Evolutionary conservation across 2,329 filamentous ascomycete species (phyloP).

Genomic region (Capronia epimyces): DNA sequence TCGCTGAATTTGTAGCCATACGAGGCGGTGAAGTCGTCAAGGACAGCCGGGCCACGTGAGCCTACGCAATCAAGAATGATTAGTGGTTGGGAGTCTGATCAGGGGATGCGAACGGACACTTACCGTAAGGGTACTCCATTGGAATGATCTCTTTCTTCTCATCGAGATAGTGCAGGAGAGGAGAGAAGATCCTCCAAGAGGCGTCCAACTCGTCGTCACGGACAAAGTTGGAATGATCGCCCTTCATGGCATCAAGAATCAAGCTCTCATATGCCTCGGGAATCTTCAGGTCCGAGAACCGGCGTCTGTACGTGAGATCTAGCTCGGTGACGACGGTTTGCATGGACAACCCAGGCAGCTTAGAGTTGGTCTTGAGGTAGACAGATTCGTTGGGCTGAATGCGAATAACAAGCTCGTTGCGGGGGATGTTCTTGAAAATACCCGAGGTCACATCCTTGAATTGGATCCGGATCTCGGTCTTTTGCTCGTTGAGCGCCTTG

Average conservation of each 20-base stretch:
- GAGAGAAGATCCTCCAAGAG: constrained; percentile 97
- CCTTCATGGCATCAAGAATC: constrained; percentile 95
- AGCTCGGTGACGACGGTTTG: constrained; percentile 98
- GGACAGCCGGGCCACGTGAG: constrained; percentile 88
- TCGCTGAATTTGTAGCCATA: constrained; percentile 99
- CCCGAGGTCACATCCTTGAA: constrained; percentile 99
- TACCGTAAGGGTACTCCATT: constrained; percentile 99
- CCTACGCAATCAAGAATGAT: constrained; percentile 49
- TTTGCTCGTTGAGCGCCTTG: constrained; percentile 98
- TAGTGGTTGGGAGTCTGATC: neutral
- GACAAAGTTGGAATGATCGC: constrained; percentile 99
- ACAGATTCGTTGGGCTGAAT: constrained; percentile 99
- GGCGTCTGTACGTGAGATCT: constrained; percentile 92
- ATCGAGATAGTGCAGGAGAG: constrained; percentile 94
- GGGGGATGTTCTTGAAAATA: constrained; percentile 99
- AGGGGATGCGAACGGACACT: neutral
- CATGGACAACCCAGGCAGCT: constrained; percentile 96
- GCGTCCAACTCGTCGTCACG: constrained; percentile 95
- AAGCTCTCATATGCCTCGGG: constrained; percentile 98
- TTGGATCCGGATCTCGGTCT: constrained; percentile 98
- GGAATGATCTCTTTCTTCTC: constrained; percentile 99
- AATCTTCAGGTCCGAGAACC: constrained; percentile 99
- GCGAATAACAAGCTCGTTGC: constrained; percentile 98
- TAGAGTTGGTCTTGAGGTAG: constrained; percentile 99
- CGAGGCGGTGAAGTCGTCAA: constrained; percentile 96